phyloP scores from a whole-genome alignment of 495 filamentous ascomycete species.

The Tuber microsphaerosporum region DNA sequence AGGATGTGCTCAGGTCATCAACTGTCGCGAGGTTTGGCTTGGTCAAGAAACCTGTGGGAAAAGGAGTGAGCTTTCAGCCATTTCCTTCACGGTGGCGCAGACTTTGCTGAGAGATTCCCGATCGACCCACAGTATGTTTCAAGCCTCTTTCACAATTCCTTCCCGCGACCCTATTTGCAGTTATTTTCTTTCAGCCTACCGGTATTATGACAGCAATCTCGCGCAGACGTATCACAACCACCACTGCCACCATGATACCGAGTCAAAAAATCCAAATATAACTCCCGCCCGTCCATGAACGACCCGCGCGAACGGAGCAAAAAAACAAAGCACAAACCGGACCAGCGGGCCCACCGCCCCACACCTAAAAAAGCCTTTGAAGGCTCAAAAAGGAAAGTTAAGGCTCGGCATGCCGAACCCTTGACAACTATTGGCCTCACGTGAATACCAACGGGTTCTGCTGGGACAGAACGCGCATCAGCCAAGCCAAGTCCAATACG shows the following conservation, averaged over 20 bases:
- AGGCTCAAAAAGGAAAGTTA: not conserved
- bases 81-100: not conserved
- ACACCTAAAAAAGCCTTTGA: not conserved
- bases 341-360: not conserved
- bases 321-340: not conserved
- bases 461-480: not conserved
- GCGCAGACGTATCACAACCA: not conserved
- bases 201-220: not conserved
- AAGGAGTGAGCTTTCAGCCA: not conserved
- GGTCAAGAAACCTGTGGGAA: not conserved
- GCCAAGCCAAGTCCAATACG: not conserved
- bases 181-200: not conserved
- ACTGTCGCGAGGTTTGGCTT: not conserved
- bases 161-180: not conserved
- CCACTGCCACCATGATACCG: not conserved
- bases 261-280: not conserved
- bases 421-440: not conserved
- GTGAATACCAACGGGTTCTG: not conserved
- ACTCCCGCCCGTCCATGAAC: not conserved
- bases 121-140: not conserved
- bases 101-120: not conserved
- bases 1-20: not conserved
- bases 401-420: not conserved
- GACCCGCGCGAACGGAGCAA: not conserved
- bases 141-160: not conserved